Evolutionary conservation across 225 moss, liverwort and hornwort species (phyloP).

Genomic region (Climacium dendroides): DNA sequence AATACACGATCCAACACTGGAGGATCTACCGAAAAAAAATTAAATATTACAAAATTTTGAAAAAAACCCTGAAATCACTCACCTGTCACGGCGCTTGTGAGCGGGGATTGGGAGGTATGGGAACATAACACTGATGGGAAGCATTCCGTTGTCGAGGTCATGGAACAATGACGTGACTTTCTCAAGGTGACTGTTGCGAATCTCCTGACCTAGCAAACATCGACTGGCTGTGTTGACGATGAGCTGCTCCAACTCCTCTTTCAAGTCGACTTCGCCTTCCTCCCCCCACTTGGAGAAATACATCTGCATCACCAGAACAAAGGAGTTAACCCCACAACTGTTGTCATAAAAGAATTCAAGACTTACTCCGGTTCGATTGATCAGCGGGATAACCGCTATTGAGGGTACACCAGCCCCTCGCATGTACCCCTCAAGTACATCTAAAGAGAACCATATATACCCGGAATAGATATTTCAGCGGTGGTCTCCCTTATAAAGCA

Average conservation of each 20-base stretch:
- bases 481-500: not conserved
- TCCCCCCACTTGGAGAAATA: constrained; percentile 74
- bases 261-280: constrained; percentile 76
- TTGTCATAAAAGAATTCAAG: not conserved
- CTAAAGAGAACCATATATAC: not conserved
- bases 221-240: constrained; percentile 90
- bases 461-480: not conserved
- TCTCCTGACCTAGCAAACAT: constrained; percentile 84
- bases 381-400: not conserved
- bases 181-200: constrained; percentile 74
- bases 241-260: constrained; percentile 66
- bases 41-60: not conserved
- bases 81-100: constrained; percentile 81
- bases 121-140: constrained; percentile 77
- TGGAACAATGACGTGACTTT: constrained; percentile 78
- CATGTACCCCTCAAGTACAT: not conserved
- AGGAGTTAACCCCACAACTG: not conserved
- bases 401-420: not conserved
- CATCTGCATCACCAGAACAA: constrained; percentile 30
- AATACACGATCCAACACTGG: not conserved
- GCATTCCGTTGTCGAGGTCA: constrained; percentile 94
- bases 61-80: not conserved
- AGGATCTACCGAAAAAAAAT: not conserved
- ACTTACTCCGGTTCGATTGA: not conserved
- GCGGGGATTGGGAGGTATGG: constrained; percentile 91